A percentile compares a stretch with the other conserved stretches of the same genome.
phyloP scores from a whole-genome alignment of 108 stramenopile species.

The Cylindrotheca closterium region DNA sequence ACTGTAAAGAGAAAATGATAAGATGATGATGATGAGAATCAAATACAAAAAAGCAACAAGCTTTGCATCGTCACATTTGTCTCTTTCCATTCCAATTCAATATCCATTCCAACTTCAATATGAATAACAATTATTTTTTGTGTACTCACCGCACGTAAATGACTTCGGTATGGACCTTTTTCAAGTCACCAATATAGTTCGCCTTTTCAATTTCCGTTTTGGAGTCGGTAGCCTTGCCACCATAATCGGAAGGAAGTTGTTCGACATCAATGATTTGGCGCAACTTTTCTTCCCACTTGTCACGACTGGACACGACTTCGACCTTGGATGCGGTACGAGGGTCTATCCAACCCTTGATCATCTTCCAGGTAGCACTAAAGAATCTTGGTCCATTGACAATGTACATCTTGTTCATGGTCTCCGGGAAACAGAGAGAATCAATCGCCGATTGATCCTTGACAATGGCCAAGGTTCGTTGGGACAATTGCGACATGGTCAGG shows the following conservation, averaged over 20 bases:
- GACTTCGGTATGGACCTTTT: constrained; percentile 54
- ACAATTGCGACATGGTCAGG: constrained; percentile 63
- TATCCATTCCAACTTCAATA: neutral
- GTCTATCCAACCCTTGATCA: constrained; percentile 88
- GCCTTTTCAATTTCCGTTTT: constrained; percentile 51
- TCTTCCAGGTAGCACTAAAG: constrained; percentile 75
- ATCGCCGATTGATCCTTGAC: constrained; percentile 85
- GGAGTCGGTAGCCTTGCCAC: constrained; percentile 65
- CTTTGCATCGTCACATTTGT: neutral
- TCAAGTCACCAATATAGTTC: constrained; percentile 48
- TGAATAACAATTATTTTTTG: neutral
- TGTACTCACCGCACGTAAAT: constrained; percentile 60
- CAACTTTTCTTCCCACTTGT: constrained; percentile 62
- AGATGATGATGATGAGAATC: constrained; percentile 1
- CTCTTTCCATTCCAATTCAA: neutral
- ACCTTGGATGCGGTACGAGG: constrained; percentile 80
- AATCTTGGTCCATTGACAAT: constrained; percentile 85
- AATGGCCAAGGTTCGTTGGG: constrained; percentile 57
- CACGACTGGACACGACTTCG: constrained; percentile 67
- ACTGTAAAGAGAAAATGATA: constrained; percentile 18
- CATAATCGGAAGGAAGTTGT: constrained; percentile 78
- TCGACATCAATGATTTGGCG: constrained; percentile 66
- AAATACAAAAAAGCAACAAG: neutral
- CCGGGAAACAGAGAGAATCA: constrained; percentile 88
- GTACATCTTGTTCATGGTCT: constrained; percentile 79